Evolutionary conservation across 176 grass and related monocot genomes (phyloP), one percentile per base, ranked within the genome.

Genomic region (Triticum timopheevii): DNA sequence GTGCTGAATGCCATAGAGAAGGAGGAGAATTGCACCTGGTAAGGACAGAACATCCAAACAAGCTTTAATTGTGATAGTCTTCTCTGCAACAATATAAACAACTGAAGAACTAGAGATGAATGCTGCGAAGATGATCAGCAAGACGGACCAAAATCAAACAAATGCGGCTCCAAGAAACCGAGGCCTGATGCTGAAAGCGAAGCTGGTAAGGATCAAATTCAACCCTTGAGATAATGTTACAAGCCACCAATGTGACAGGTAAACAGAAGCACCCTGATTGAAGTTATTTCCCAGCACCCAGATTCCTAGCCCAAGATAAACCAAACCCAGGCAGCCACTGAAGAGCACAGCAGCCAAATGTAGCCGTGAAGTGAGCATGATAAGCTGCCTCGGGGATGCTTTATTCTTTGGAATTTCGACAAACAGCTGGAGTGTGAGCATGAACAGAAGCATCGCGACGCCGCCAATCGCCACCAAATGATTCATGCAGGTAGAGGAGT

Each of bases 401-500:
- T 59, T 42, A 61, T 65, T 82, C 77, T 61, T 94, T 8, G 20
- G 20, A 61, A 92, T 19, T 88, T 84, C 89, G 79, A 92, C 69
- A 22, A 94, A 56, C 12, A 98, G 36, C 33, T 91, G 79, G 58
- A 91, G 15, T 10, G 77, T 34, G 31, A 95, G 65, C 6, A 66
- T 20, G 12, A 93, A 7, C 34, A 80, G 13, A 6, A 98, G n/a
- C 45, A 86, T n/a, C 9, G 23, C 10, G n/a, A 6, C 33, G 24
- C 80, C 45, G 12, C 28, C 84, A 38, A 72, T 58, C 59, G 50
- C 78, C 22, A 90, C 11, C 15, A 94, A 72, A 73, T 98, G 91
- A 73, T 98, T 95, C 58, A 69, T 65, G 86, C 96, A 98, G 64
- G 92, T 89, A 34, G 93, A 95, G 42, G 93, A 92, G 68, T 91